Evolutionary conservation across 2,329 filamentous ascomycete genomes (phyloP).

Genomic region (Myriosclerotinia duriaeana): DNA sequence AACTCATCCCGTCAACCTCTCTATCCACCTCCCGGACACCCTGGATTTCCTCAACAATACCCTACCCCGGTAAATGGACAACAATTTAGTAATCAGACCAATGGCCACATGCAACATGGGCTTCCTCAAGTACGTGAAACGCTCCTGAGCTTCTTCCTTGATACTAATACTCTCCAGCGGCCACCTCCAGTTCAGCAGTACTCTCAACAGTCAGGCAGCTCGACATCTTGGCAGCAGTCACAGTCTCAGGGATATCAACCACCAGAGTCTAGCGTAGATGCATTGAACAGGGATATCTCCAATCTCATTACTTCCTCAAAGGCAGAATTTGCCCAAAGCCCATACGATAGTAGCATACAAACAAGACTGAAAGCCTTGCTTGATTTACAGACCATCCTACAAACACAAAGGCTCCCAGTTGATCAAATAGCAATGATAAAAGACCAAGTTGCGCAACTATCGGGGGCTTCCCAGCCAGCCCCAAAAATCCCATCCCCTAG

Average conservation of each 20-base stretch:
- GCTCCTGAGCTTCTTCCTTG: not conserved
- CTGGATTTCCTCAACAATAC: conserved; percentile 41
- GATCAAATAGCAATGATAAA: conserved; percentile 83
- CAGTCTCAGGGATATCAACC: conserved; percentile 38
- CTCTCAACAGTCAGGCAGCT: conserved; percentile 37
- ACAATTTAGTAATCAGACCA: conserved; percentile 27
- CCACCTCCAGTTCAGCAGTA: conserved; percentile 30
- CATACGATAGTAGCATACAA: conserved; percentile 72
- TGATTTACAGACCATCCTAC: conserved; percentile 78
- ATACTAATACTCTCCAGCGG: conserved; percentile 26
- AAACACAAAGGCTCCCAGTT: conserved; percentile 72
- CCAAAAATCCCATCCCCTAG: conserved; percentile 42
- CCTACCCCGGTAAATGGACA: conserved; percentile 32
- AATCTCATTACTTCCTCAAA: conserved; percentile 72
- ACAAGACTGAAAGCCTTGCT: conserved; percentile 80
- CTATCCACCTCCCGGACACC: conserved; percentile 41
- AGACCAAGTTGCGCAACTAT: conserved; percentile 77
- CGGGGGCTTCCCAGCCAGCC: conserved; percentile 40
- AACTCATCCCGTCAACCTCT: conserved; percentile 44
- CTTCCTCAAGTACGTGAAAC: conserved; percentile 35
- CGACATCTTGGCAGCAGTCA: conserved; percentile 39
- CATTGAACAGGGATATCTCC: conserved; percentile 80
- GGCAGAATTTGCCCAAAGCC: conserved; percentile 71
- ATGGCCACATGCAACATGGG: conserved; percentile 34
- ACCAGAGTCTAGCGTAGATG: conserved; percentile 62